Percentiles rank a stretch among this genome's conserved stretches.
These are phyloP conservation scores for Achlya hypogyna DNA, from an alignment of 352 stramenopile species.

Conservation along the genomic window DNA sequence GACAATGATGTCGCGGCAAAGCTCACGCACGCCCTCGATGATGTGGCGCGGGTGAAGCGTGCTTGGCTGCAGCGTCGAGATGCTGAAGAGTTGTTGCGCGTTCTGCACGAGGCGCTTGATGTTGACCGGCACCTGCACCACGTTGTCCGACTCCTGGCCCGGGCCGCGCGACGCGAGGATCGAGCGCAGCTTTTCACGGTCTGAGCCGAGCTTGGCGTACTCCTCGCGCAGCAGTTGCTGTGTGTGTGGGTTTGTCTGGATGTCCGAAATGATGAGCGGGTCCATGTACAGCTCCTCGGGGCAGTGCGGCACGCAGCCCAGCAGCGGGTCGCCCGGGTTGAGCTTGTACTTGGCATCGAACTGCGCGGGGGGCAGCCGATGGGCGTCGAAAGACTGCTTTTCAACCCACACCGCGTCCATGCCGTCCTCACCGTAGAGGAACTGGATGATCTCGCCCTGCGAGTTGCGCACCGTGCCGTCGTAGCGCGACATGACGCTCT, in stretches of 20 bases:
- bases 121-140: slow-evolving; percentile 89
- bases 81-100: slow-evolving; percentile 89
- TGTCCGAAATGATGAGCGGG: slow-evolving; percentile 82
- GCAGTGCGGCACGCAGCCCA: slow-evolving; percentile 85
- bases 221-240: slow-evolving; percentile 92
- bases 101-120: slow-evolving; percentile 94
- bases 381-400: slow-evolving; percentile 91
- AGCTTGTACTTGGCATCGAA: slow-evolving; percentile 93
- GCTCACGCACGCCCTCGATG: slow-evolving; percentile 84
- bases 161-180: slow-evolving; percentile 94
- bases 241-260: slow-evolving; percentile 90
- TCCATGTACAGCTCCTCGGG: slow-evolving; percentile 78
- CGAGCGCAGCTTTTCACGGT: slow-evolving; percentile 90
- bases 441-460: slow-evolving; percentile 93
- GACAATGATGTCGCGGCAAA: slow-evolving; percentile 93
- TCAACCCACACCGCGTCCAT: slow-evolving; percentile 98
- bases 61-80: slow-evolving; percentile 88
- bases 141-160: slow-evolving; percentile 87
- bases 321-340: slow-evolving; percentile 86
- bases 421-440: slow-evolving; percentile 98
- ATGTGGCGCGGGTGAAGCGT: slow-evolving; percentile 88
- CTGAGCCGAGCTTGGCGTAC: slow-evolving; percentile 88
- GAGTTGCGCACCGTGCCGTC: slow-evolving; percentile 87
- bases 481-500: slow-evolving; percentile 95
- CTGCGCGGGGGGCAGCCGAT: slow-evolving; percentile 83